Evolutionary conservation across 805 yeast species (phyloP).

Genomic region (Jamesozyma piceae): DNA sequence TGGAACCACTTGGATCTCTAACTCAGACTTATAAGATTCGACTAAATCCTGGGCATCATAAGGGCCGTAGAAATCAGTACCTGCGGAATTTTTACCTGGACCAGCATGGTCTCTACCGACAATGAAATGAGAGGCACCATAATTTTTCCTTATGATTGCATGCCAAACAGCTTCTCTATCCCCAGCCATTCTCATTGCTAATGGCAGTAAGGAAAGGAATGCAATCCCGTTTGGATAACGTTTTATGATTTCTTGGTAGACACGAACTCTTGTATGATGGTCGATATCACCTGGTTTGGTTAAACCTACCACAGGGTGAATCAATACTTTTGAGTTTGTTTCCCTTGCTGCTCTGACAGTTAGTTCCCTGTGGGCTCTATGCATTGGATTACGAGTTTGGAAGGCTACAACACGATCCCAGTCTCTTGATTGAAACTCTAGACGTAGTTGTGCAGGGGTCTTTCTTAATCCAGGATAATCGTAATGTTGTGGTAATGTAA

Average conservation of each 20-base stretch:
- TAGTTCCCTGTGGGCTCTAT: constrained; percentile 92
- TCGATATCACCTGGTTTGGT: constrained; percentile 98
- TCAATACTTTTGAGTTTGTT: constrained; percentile 74
- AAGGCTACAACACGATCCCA: constrained; percentile 91
- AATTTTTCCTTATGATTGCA: constrained; percentile 90
- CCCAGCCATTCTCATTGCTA: constrained; percentile 99
- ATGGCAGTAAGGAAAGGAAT: constrained; percentile 73
- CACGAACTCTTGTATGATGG: constrained; percentile 94
- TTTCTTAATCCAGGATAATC: constrained; percentile 82
- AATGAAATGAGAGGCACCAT: constrained; percentile 93
- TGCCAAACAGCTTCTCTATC: constrained; percentile 98
- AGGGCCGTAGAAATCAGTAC: constrained; percentile 92
- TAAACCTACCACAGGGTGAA: constrained; percentile 94
- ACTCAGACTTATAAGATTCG: constrained; percentile 62
- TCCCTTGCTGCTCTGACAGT: constrained; percentile 96
- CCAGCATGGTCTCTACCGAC: constrained; percentile 99
- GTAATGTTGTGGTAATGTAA: constrained; percentile 76
- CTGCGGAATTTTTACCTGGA: constrained; percentile 81
- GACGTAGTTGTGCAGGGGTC: constrained; percentile 83
- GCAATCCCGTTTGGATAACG: constrained; percentile 94
- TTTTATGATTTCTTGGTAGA: constrained; percentile 83
- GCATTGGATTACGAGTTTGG: constrained; percentile 98
- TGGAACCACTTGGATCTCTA: constrained; percentile 85
- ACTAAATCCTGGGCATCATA: constrained; percentile 92
- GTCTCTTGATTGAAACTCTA: constrained; percentile 68